Conservation (phyloP, 306 rosid genomes). For the Echinosophora koreensis region DNA sequence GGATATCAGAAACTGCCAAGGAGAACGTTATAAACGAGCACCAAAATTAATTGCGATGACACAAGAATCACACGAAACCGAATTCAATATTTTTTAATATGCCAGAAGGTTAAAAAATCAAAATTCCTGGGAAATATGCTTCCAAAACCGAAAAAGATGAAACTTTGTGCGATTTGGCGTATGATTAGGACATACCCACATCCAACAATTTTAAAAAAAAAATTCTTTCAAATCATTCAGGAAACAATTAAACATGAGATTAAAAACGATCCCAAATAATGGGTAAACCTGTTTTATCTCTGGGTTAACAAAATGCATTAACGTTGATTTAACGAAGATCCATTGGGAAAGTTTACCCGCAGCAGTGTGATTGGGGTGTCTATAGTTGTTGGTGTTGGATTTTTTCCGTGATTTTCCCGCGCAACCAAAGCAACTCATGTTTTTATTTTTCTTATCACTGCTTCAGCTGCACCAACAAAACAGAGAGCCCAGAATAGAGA, state of each 20-base stretch:
- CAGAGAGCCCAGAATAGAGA: slow-evolving; percentile 26
- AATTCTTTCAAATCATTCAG: neutral
- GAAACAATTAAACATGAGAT: neutral
- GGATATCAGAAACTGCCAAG: neutral
- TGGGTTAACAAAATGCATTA: slow-evolving; percentile 10
- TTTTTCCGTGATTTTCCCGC: slow-evolving; percentile 54
- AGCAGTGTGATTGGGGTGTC: slow-evolving; percentile 32
- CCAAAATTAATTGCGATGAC: neutral
- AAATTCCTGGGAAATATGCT: neutral
- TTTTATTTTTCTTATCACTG: slow-evolving; percentile 26
- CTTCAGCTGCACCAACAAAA: slow-evolving; percentile 41
- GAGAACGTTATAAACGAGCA: neutral
- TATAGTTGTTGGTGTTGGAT: slow-evolving; percentile 31
- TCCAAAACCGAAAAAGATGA: slow-evolving; percentile 1
- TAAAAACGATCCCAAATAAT: slow-evolving; percentile 25
- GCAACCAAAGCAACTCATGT: slow-evolving; percentile 88
- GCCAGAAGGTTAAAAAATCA: slow-evolving; percentile 17
- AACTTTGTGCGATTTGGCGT: neutral
- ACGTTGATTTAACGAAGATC: slow-evolving; percentile 18
- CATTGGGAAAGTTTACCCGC: slow-evolving; percentile 49
- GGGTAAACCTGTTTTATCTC: neutral
- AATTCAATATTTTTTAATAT: neutral
- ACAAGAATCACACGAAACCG: neutral
- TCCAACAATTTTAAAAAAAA: too few species aligned
- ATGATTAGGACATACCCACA: slow-evolving; percentile 22